phyloP scores from a whole-genome alignment of 1,284 basidiomycete species.

The Boletus semigastroideus region DNA sequence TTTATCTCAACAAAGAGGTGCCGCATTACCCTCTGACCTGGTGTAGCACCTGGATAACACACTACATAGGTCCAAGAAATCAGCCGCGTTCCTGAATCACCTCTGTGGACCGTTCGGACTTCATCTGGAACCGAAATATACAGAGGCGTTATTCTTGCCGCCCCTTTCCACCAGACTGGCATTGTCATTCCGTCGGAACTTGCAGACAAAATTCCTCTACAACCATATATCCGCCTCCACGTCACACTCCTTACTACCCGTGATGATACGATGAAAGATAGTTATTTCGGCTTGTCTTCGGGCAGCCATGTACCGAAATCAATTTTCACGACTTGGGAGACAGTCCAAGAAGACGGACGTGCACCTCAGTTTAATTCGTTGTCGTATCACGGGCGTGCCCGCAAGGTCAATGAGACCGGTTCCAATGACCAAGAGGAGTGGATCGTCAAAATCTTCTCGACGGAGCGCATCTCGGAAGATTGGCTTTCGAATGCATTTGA shows the following conservation, averaged over 20 bases:
- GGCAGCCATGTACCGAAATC: slow-evolving; percentile 55
- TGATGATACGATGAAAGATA: slow-evolving; percentile 56
- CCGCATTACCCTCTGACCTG: slow-evolving; percentile 16
- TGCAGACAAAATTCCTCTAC: slow-evolving; percentile 53
- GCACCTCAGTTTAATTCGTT: slow-evolving; percentile 87
- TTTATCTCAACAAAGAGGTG: slow-evolving; percentile 71
- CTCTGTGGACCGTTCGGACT: slow-evolving; percentile 51
- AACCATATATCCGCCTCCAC: slow-evolving; percentile 82
- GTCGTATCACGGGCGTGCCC: slow-evolving; percentile 74
- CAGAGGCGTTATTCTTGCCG: slow-evolving; percentile 72
- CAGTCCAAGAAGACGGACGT: slow-evolving; percentile 46
- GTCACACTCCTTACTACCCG: slow-evolving; percentile 88
- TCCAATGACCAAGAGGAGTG: slow-evolving; percentile 47
- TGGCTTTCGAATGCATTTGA: slow-evolving; percentile 70
- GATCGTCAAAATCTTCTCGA: slow-evolving; percentile 88
- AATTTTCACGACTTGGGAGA: slow-evolving; percentile 73
- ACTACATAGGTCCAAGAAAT: slow-evolving; percentile 51
- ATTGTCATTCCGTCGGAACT: slow-evolving; percentile 53
- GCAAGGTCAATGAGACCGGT: slow-evolving; percentile 25
- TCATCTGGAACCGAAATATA: slow-evolving; percentile 48
- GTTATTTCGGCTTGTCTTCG: slow-evolving; percentile 67
- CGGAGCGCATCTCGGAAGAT: slow-evolving; percentile 59
- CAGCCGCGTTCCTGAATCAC: slow-evolving; percentile 38
- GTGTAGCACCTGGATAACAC: background rate
- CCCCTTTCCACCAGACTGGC: slow-evolving; percentile 66